Percentiles rank a stretch among this genome's conserved stretches.
Evolutionary conservation across 768 basidiomycete genomes (phyloP).

Genomic region (Rhizopogon roseolus): DNA sequence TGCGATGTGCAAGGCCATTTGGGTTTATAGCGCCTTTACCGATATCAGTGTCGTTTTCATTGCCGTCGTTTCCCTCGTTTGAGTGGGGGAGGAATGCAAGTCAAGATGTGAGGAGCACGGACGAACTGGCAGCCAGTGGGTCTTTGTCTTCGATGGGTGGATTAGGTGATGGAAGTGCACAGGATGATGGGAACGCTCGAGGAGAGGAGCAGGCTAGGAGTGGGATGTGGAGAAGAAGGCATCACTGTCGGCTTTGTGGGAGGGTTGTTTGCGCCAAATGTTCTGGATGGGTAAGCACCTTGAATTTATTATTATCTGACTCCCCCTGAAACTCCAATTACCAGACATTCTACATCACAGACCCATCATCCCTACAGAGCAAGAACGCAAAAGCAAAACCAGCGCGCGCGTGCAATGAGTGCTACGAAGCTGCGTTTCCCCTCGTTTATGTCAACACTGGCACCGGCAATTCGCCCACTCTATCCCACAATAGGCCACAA

Average conservation of each 20-base stretch:
- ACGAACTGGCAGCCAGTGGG: not conserved
- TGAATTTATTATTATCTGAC: not conserved
- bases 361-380: slow-evolving; percentile 30
- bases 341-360: slow-evolving; percentile 82
- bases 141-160: not conserved
- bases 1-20: slow-evolving; percentile 76
- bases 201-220: slow-evolving; percentile 8
- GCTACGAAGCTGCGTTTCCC: slow-evolving; percentile 85
- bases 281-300: slow-evolving; percentile 59
- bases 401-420: slow-evolving; percentile 80
- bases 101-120: not conserved
- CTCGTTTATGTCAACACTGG: slow-evolving; percentile 17
- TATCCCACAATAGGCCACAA: slow-evolving; percentile 11
- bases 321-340: no score
- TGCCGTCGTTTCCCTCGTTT: not conserved
- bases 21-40: slow-evolving; percentile 31
- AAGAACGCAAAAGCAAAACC: slow-evolving; percentile 49
- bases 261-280: slow-evolving; percentile 83
- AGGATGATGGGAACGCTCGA: slow-evolving; percentile 1
- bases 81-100: not conserved
- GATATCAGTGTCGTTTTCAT: not conserved
- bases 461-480: slow-evolving; percentile 1
- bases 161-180: slow-evolving; percentile 3
- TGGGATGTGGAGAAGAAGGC: slow-evolving; percentile 52
- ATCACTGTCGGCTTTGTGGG: slow-evolving; percentile 86